Evolutionary conservation across 495 filamentous ascomycete species (phyloP), one percentile per base, ranked within the genome.

Genomic region (Bathelium albidoporum): DNA sequence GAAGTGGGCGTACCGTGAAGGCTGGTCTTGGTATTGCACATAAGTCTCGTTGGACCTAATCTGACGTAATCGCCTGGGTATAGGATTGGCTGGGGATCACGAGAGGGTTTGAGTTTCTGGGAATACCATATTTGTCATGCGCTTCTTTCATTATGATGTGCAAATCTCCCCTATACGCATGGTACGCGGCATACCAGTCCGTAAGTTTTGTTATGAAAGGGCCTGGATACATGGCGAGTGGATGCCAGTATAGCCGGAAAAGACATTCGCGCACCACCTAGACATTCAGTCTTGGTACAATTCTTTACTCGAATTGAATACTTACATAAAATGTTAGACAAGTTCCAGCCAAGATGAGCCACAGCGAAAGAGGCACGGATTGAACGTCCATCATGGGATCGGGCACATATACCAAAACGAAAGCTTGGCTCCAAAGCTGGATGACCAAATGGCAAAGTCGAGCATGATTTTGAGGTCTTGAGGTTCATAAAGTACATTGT

Each of bases 71-170:
- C 36, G 18, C 36, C 36, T 41, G 18, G 18, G 9, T 18, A 18
- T 10, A 41, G 36, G 10, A 18, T 41, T 10, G 18, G 36, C 36
- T 10, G 18, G 36, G 18, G 36, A 18, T 41, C 9, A 18, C 36
- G 9, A 41, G 9, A 41, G 10, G 18, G 36, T 41, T 41, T 41
- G 36, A 41, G 9, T 41, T 18, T 41, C 36, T 41, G 18, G 18
- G 9, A 41, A 41, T 41, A 41, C 62, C 62, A 43, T 63, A 63
- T 59, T 59, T 14, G 22, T 36, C 18, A 31, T 63, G 62, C 26
- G 52, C 20, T 24, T 62, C 36, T 18, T 41, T 41, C 36, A 41
- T 41, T 41, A 10, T 41, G 36, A 41, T 41, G 18, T 41, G 36
- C 18, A 41, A 41, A 41, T 41, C 36, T 41, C 36, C 36, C 9